These are phyloP conservation scores for Geosmithia flava DNA, from an alignment of 2,329 filamentous ascomycete species.

Conservation along the genomic window DNA sequence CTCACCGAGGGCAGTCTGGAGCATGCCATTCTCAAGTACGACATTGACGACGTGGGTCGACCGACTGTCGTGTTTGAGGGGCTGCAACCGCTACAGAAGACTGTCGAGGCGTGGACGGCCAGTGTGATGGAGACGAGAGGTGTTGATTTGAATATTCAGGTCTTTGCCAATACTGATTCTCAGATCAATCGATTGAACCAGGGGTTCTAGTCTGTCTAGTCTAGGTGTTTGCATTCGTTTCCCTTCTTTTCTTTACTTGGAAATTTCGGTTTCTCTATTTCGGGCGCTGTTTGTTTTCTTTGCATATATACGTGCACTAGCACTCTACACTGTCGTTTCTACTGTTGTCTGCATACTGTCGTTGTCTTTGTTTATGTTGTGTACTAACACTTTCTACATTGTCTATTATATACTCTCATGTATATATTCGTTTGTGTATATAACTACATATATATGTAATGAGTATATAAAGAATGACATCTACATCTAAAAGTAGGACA, in stretches of 20 bases:
- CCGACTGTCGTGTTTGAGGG: not conserved
- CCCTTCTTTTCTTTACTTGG: not conserved
- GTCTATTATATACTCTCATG: too few species aligned
- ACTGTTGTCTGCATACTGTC: too few species aligned
- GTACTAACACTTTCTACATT: too few species aligned
- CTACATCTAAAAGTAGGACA: too few species aligned
- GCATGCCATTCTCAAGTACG: slow-evolving; percentile 1
- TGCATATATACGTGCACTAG: too few species aligned
- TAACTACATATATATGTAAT: too few species aligned
- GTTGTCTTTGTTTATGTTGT: too few species aligned
- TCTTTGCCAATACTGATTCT: not conserved
- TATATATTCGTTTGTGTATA: too few species aligned
- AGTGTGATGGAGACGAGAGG: not conserved
- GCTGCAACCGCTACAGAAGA: not conserved
- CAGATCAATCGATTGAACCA: not conserved
- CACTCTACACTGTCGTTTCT: too few species aligned
- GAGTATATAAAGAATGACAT: too few species aligned
- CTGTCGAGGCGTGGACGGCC: slow-evolving; percentile 2
- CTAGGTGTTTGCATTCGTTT: not conserved
- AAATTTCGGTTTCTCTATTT: too few species aligned
- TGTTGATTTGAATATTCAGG: not conserved
- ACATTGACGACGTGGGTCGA: not conserved
- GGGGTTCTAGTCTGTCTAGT: not conserved
- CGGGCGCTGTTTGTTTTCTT: too few species aligned
- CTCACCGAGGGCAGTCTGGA: not conserved